phyloP scores from a whole-genome alignment of 2,329 filamentous ascomycete species.

The Claviceps sp. region DNA sequence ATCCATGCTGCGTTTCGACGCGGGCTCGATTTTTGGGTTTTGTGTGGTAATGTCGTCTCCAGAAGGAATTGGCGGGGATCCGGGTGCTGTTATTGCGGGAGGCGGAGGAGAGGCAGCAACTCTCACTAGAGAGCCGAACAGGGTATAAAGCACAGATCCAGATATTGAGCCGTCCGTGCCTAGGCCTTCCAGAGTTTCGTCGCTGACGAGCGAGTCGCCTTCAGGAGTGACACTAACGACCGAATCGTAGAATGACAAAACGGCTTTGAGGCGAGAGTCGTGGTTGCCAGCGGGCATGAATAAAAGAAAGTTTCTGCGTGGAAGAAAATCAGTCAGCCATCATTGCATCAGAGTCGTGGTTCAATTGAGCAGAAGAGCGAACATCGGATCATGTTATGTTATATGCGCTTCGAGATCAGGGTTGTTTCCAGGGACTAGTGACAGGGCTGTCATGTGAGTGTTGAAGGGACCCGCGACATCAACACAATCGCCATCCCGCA shows the following conservation, averaged over 20 bases:
- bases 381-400: too few relatives aligned
- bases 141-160: slow-evolving; percentile 48
- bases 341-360: not conserved
- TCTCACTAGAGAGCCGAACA: slow-evolving; percentile 65
- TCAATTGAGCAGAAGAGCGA: not conserved
- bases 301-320: slow-evolving; percentile 70
- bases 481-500: not conserved
- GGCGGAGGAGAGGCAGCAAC: slow-evolving; percentile 39
- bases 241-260: slow-evolving; percentile 83
- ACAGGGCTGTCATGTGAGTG: too few relatives aligned
- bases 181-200: slow-evolving; percentile 84
- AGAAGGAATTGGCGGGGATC: not conserved
- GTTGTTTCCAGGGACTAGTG: too few relatives aligned
- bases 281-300: slow-evolving; percentile 60
- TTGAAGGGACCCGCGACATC: too few relatives aligned
- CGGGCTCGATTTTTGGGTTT: not conserved
- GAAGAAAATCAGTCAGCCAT: slow-evolving; percentile 7
- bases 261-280: slow-evolving; percentile 60
- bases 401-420: too few relatives aligned
- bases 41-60: not conserved
- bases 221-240: slow-evolving; percentile 83
- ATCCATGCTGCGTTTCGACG: slow-evolving; percentile 8
- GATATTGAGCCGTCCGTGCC: slow-evolving; percentile 57
- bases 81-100: slow-evolving; percentile 14
- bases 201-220: slow-evolving; percentile 84